Evolutionary conservation across 768 basidiomycete genomes (phyloP).

Genomic region (Stropharia rugosoannulata): DNA sequence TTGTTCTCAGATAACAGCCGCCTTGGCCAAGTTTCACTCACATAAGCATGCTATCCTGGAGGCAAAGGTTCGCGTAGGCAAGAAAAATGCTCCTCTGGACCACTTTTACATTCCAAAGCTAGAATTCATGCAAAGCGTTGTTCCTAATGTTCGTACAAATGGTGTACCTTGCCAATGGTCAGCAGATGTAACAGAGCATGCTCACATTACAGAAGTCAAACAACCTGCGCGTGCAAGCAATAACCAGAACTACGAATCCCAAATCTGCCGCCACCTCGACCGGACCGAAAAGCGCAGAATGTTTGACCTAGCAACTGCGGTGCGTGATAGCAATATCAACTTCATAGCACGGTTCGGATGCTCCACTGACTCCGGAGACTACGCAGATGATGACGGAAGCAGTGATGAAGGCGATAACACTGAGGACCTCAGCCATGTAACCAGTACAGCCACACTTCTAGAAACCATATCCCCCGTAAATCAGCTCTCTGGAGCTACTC

Average conservation of each 20-base stretch:
- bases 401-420: neutral
- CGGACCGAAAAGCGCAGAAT: neutral
- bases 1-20: constrained; percentile 14
- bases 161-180: constrained; percentile 28
- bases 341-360: neutral
- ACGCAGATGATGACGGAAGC: neutral
- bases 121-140: constrained; percentile 30
- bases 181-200: constrained; percentile 2
- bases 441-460: neutral
- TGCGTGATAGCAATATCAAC: neutral
- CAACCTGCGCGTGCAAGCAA: neutral
- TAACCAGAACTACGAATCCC: constrained; percentile 5
- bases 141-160: constrained; percentile 17
- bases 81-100: too few species aligned
- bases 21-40: constrained; percentile 29
- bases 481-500: neutral
- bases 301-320: constrained; percentile 1
- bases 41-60: constrained; percentile 33
- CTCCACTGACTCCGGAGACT: neutral
- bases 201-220: neutral
- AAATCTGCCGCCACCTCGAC: too few species aligned
- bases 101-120: constrained; percentile 46
- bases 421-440: neutral
- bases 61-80: constrained; percentile 22
- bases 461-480: neutral